These are phyloP conservation scores for Apophysomyces elegans DNA, from an alignment of 371 early-diverging fungal species.

Conservation along the genomic window DNA sequence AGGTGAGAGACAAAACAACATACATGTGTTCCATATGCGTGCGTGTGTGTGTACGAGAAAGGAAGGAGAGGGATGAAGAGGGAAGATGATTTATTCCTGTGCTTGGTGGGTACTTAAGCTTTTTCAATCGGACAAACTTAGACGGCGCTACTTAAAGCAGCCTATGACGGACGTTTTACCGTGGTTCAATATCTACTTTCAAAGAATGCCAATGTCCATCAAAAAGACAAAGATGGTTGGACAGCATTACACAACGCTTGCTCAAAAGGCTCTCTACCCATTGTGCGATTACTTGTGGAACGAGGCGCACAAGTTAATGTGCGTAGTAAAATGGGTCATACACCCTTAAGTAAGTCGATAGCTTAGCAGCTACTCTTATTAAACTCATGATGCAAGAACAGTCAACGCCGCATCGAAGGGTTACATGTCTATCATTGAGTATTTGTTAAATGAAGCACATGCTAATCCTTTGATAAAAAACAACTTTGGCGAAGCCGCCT, in stretches of 20 bases:
- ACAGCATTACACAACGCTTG: conserved; percentile 84
- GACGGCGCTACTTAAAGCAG: conserved; percentile 83
- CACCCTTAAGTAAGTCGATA: conserved; percentile 72
- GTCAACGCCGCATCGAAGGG: conserved; percentile 84
- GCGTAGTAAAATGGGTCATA: conserved; percentile 71
- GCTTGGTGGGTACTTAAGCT: background rate
- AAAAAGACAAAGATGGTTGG: conserved; percentile 86
- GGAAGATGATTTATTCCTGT: background rate
- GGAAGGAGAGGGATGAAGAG: background rate
- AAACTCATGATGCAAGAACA: conserved; percentile 24
- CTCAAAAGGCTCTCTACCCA: conserved; percentile 61
- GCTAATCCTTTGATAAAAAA: conserved; percentile 74
- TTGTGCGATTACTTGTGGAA: conserved; percentile 64
- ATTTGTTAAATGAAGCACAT: conserved; percentile 62
- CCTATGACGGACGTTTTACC: conserved; percentile 68
- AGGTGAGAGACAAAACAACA: conserved; percentile 47
- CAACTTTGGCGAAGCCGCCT: conserved; percentile 76
- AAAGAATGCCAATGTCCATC: conserved; percentile 67
- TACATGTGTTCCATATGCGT: no score
- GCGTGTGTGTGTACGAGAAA: no score
- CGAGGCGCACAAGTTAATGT: conserved; percentile 64
- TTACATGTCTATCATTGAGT: conserved; percentile 66
- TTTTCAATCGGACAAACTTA: conserved; percentile 27
- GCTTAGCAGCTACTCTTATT: background rate
- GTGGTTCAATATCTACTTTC: conserved; percentile 69